phyloP scores from a whole-genome alignment of 139 green algal genomes.

The Ettlia oleoabundans region DNA sequence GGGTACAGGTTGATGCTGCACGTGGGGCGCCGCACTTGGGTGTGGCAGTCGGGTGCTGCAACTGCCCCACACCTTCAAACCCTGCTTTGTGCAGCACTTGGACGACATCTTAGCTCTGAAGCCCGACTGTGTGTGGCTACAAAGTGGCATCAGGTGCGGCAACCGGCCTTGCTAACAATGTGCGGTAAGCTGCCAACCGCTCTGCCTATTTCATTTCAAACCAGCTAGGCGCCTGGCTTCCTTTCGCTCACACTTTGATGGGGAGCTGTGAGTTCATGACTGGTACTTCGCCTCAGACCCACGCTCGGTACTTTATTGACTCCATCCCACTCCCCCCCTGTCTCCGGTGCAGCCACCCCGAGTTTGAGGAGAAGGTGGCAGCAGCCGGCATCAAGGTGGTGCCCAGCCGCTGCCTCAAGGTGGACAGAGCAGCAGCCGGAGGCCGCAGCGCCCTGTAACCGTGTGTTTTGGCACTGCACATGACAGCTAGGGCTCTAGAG shows the following conservation, averaged over 20 bases:
- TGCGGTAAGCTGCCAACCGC: no score
- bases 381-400: constrained; percentile 63
- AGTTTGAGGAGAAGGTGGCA: constrained; percentile 56
- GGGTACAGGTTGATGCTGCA: neutral
- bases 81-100: constrained; percentile 46
- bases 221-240: neutral
- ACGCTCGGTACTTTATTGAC: neutral
- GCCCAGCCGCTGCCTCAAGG: constrained; percentile 54
- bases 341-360: constrained; percentile 23
- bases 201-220: neutral
- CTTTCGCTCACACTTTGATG: no score
- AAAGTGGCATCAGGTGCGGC: constrained; percentile 57
- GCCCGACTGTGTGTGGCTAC: constrained; percentile 65
- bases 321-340: neutral
- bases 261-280: no score
- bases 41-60: neutral
- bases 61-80: no score
- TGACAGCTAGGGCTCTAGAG: no score
- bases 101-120: constrained; percentile 61
- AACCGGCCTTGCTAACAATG: no score
- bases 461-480: no score
- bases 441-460: constrained; percentile 22
- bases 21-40: neutral
- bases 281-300: neutral
- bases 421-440: constrained; percentile 47